Percentiles rank a stretch among this genome's conserved stretches.
Conservation (phyloP, 2,329 filamentous ascomycete genomes). For the Aphanocladium album region DNA sequence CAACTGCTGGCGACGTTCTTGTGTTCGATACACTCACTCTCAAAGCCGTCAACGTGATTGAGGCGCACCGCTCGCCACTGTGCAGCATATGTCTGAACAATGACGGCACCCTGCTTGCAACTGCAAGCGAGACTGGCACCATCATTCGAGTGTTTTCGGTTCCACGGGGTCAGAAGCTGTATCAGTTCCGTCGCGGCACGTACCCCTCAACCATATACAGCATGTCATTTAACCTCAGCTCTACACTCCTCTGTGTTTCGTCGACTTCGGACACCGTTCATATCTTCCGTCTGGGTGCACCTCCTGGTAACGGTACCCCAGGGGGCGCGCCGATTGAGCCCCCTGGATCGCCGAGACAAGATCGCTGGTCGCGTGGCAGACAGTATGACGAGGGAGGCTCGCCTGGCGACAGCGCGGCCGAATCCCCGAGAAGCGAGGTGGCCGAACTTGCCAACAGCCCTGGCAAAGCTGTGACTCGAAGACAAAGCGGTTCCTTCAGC, state of each 20-base stretch:
- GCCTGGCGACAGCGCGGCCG: slow-evolving; percentile 41
- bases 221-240: slow-evolving; percentile 97
- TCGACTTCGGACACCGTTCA: slow-evolving; percentile 96
- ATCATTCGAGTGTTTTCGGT: slow-evolving; percentile 95
- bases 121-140: slow-evolving; percentile 93
- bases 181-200: slow-evolving; percentile 91
- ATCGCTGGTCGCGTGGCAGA: slow-evolving; percentile 49
- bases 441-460: slow-evolving; percentile 32
- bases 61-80: slow-evolving; percentile 87
- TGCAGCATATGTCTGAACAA: slow-evolving; percentile 89
- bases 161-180: slow-evolving; percentile 85
- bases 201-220: slow-evolving; percentile 95
- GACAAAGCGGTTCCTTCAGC: slow-evolving; percentile 72
- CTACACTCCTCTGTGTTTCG: slow-evolving; percentile 88
- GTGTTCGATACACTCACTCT: slow-evolving; percentile 86
- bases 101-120: slow-evolving; percentile 86
- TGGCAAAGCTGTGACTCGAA: slow-evolving; percentile 30
- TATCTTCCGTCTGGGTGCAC: slow-evolving; percentile 74
- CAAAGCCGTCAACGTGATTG: slow-evolving; percentile 91
- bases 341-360: slow-evolving; percentile 37
- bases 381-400: slow-evolving; percentile 45
- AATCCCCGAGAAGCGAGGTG: slow-evolving; percentile 48
- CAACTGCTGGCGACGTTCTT: slow-evolving; percentile 85
- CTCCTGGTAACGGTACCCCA: slow-evolving; percentile 34
- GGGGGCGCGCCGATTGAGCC: slow-evolving; percentile 33